phyloP scores from a whole-genome alignment of 2,329 filamentous ascomycete species.

The Stagonosporopsis vannaccii region DNA sequence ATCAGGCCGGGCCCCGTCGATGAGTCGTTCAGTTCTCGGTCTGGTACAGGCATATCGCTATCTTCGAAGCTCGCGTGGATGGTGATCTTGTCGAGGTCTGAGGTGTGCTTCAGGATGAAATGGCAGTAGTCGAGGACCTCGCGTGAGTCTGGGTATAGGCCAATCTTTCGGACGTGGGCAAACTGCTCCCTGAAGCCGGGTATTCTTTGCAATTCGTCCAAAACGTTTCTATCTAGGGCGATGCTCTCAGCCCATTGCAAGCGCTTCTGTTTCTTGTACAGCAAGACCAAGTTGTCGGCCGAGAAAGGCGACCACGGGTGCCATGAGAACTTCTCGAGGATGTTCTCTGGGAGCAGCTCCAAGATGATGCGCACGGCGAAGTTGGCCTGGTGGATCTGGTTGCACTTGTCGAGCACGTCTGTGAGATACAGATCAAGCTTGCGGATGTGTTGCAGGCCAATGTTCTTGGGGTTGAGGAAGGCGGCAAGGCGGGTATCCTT shows the following conservation, averaged over 20 bases:
- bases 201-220: constrained; percentile 53
- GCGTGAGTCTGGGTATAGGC: constrained; percentile 56
- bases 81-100: constrained; percentile 55
- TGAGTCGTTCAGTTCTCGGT: constrained; percentile 56
- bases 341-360: constrained; percentile 58
- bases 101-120: constrained; percentile 52
- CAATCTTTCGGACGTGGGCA: constrained; percentile 53
- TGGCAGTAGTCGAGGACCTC: constrained; percentile 55
- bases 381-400: constrained; percentile 55
- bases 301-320: constrained; percentile 59
- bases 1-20: constrained; percentile 57
- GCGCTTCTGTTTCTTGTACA: constrained; percentile 58
- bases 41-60: constrained; percentile 41
- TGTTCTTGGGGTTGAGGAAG: constrained; percentile 57
- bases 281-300: constrained; percentile 56
- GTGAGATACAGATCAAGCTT: constrained; percentile 57
- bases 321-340: constrained; percentile 60
- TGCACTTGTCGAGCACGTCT: constrained; percentile 53
- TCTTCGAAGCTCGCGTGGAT: constrained; percentile 57
- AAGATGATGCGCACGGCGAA: constrained; percentile 59
- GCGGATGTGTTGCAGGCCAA: constrained; percentile 56
- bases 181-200: constrained; percentile 52
- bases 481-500: constrained; percentile 54
- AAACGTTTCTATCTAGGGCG: constrained; percentile 52
- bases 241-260: constrained; percentile 60